Evolutionary conservation across 2,329 filamentous ascomycete genomes (phyloP), one percentile per base, ranked within the genome.

Genomic region (Exophiala viscosa): DNA sequence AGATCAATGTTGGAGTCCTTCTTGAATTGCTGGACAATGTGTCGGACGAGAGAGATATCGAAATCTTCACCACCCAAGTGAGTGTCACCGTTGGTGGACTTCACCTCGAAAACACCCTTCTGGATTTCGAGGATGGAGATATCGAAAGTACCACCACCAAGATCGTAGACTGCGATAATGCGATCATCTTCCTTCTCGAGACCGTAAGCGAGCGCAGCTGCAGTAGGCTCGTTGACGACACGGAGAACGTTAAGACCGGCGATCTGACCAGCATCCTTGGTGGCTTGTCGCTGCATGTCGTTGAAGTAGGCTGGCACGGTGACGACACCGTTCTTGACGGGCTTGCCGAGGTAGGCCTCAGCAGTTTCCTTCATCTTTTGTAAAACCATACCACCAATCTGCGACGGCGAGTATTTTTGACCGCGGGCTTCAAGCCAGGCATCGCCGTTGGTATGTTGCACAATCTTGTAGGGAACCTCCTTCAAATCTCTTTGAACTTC

Each of bases 341-440:
- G 83, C 80, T 90, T 95, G 76, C 87, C 84, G 62, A 96, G 83
- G 78, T 95, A 96, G 58, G 87, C 80, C 80, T 96, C 91, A 62
- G 92, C 92, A 47, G 92, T 97, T 82, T 96, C 92, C 85, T 95
- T 96, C 92, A 96, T 96, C 84, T 97, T 96, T 74, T 90, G 86
- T 66, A 97, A 83, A 62, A 96, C 82, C 74, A 96, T 96, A 69
- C 91, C 92, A 82, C 92, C 92, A 61, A 97, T 89, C 76, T 97
- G 92, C n/a, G 91, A 96, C 52, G 92, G 92, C 62, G 91, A 96
- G 81, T 96, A 96, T 75, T 91, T 95, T 76, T 96, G 85, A 69
- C 86, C 90, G 65, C 90, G 90, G 65, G 91, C 88, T 74, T 91
- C 84, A 60, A 97, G 87, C 92, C 92, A 96, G 59, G 92, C 92